A percentile compares a stretch with the other conserved stretches of the same genome.
Conservation (phyloP, 495 filamentous ascomycete species). For the Aspergillus funiculosus region DNA sequence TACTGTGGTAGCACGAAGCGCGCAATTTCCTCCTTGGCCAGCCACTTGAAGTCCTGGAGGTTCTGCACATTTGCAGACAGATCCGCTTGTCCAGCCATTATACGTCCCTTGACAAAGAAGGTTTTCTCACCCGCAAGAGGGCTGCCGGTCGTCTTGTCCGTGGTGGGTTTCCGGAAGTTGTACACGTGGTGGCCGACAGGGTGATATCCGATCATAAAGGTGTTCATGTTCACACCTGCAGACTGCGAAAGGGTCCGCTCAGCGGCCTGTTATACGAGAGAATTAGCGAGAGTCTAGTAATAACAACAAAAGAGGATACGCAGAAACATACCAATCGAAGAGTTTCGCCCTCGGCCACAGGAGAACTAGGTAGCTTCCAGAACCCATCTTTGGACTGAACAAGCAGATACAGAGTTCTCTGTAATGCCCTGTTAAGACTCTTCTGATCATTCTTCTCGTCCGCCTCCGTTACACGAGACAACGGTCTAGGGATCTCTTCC, state of each 20-base stretch:
- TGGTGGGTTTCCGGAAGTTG: conserved; percentile 34
- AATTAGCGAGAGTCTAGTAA: conserved; percentile 1
- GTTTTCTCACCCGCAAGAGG: conserved; percentile 61
- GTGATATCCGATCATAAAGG: conserved; percentile 89
- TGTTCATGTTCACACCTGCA: conserved; percentile 95
- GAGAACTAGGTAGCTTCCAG: conserved; percentile 75
- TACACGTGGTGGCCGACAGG: conserved; percentile 74
- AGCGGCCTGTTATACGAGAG: conserved; percentile 57
- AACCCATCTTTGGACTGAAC: conserved; percentile 60
- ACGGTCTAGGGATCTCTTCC: conserved; percentile 65
- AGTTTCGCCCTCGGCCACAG: conserved; percentile 61
- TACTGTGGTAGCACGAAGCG: conserved; percentile 56
- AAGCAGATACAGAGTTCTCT: conserved; percentile 78
- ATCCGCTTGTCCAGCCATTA: conserved; percentile 93
- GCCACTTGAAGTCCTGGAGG: conserved; percentile 81
- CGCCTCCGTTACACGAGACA: conserved; percentile 68
- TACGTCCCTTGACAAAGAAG: conserved; percentile 93
- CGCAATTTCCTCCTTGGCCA: conserved; percentile 80
- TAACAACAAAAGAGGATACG: not conserved
- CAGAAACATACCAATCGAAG: conserved; percentile 65
- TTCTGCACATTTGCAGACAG: conserved; percentile 64
- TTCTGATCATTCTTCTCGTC: conserved; percentile 66
- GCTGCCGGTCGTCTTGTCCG: conserved; percentile 33
- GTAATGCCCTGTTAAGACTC: conserved; percentile 71
- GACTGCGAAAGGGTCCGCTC: conserved; percentile 67